Percentiles rank a stretch among this genome's conserved stretches.
Conservation (phyloP, 2,329 filamentous ascomycete species). For the Alternaria ethzedia region DNA sequence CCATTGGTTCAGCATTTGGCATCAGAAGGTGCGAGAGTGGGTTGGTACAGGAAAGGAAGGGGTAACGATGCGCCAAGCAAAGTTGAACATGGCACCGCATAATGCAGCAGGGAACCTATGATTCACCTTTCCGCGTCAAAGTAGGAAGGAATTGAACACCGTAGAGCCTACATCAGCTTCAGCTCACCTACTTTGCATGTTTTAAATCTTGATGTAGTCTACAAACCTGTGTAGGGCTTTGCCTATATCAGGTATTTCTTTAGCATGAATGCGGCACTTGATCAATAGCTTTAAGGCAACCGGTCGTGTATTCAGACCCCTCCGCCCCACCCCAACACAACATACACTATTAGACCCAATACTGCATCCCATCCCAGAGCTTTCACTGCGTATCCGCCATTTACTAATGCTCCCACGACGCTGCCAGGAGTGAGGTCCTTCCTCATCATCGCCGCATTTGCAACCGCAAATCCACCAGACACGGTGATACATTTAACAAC, state of each 20-base stretch:
- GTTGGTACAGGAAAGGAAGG: background rate
- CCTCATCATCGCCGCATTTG: constrained; percentile 27
- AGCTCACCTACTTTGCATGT: background rate
- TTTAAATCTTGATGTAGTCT: background rate
- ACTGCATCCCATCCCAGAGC: constrained; percentile 38
- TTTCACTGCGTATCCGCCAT: constrained; percentile 27
- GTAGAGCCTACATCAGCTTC: background rate
- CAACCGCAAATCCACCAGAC: constrained; percentile 33
- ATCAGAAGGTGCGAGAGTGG: background rate
- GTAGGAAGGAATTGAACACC: background rate
- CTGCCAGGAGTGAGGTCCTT: constrained; percentile 13
- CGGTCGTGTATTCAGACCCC: constrained; percentile 22
- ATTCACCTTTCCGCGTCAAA: background rate
- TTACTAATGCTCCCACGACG: constrained; percentile 12
- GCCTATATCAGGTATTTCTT: background rate
- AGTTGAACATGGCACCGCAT: background rate
- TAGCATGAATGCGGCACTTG: background rate
- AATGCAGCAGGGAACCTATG: background rate
- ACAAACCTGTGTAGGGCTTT: background rate
- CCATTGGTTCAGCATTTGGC: background rate
- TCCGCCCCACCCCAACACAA: constrained; percentile 31
- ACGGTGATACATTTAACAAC: constrained; percentile 28
- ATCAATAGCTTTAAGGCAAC: background rate
- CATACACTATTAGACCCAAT: constrained; percentile 22
- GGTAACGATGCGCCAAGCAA: background rate